Evolutionary conservation across 805 yeast species (phyloP).

Genomic region (Saccharomyces jurei): DNA sequence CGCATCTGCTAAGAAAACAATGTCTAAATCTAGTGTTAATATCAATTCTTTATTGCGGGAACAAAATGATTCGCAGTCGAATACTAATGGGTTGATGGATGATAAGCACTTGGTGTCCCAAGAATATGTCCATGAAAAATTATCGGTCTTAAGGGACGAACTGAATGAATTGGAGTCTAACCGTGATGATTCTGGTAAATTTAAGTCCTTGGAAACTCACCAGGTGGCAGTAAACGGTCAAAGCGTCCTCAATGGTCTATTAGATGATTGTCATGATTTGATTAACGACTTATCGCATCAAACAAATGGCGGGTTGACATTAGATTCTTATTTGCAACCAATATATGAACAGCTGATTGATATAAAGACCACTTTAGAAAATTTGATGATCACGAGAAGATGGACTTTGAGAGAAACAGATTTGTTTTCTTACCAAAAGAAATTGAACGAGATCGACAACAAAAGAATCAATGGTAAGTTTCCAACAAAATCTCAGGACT

Average conservation of each 20-base stretch:
- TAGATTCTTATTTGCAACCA: slow-evolving; percentile 46
- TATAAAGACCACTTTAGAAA: slow-evolving; percentile 69
- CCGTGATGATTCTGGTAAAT: slow-evolving; percentile 52
- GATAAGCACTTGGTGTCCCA: slow-evolving; percentile 12
- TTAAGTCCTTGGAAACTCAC: slow-evolving; percentile 33
- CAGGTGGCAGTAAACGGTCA: slow-evolving; percentile 34
- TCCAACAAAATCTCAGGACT: slow-evolving; percentile 29
- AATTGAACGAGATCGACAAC: slow-evolving; percentile 66
- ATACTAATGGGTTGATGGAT: slow-evolving; percentile 6
- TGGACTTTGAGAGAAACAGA: slow-evolving; percentile 98
- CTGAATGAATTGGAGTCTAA: slow-evolving; percentile 38
- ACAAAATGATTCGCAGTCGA: neutral
- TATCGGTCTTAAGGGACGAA: slow-evolving; percentile 30
- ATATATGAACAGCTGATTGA: slow-evolving; percentile 57
- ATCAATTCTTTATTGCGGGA: slow-evolving; percentile 1
- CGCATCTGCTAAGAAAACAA: slow-evolving; percentile 29
- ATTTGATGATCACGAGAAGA: slow-evolving; percentile 80
- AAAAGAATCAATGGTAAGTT: slow-evolving; percentile 57
- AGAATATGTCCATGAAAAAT: slow-evolving; percentile 24
- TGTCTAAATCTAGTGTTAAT: slow-evolving; percentile 5
- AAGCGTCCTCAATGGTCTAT: slow-evolving; percentile 56
- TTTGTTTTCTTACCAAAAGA: slow-evolving; percentile 71
- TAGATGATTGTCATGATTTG: slow-evolving; percentile 77
- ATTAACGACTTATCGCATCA: slow-evolving; percentile 55
- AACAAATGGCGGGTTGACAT: slow-evolving; percentile 26